Evolutionary conservation across 768 basidiomycete genomes (phyloP).

Genomic region (Mycena venus): DNA sequence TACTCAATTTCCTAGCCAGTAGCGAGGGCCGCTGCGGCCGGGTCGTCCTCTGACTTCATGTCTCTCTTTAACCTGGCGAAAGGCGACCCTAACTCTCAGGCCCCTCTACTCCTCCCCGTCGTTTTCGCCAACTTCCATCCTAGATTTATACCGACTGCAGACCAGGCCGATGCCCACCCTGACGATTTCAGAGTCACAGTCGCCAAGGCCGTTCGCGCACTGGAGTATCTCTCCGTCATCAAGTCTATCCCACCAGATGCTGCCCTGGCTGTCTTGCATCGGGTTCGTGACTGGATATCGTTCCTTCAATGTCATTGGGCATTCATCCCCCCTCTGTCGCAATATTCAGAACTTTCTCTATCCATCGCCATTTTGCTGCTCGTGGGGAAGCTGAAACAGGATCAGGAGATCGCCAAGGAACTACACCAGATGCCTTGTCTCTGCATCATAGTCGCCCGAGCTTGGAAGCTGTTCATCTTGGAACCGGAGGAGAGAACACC

Average conservation of each 20-base stretch:
- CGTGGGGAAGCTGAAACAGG: not conserved
- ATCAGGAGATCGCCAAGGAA: not conserved
- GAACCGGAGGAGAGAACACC: no score
- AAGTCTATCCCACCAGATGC: not conserved
- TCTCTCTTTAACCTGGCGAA: not conserved
- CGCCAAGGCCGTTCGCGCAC: not conserved
- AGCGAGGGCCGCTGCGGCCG: not conserved
- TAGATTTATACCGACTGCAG: not conserved
- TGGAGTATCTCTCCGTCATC: not conserved
- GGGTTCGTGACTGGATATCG: not conserved
- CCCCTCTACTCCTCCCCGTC: not conserved
- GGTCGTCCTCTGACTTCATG: not conserved
- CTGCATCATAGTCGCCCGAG: not conserved
- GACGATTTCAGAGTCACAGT: not conserved
- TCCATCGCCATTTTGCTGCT: not conserved
- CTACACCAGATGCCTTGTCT: not conserved
- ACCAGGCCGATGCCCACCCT: no score
- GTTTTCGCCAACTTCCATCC: not conserved
- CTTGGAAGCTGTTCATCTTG: not conserved
- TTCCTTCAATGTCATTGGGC: not conserved
- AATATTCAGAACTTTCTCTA: not conserved
- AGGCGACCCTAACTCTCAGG: not conserved
- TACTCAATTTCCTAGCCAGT: not conserved
- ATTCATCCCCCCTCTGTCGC: not conserved
- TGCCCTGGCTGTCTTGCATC: not conserved